phyloP scores from a whole-genome alignment of 805 yeast genomes.

The Ogataea thermomethanolica region DNA sequence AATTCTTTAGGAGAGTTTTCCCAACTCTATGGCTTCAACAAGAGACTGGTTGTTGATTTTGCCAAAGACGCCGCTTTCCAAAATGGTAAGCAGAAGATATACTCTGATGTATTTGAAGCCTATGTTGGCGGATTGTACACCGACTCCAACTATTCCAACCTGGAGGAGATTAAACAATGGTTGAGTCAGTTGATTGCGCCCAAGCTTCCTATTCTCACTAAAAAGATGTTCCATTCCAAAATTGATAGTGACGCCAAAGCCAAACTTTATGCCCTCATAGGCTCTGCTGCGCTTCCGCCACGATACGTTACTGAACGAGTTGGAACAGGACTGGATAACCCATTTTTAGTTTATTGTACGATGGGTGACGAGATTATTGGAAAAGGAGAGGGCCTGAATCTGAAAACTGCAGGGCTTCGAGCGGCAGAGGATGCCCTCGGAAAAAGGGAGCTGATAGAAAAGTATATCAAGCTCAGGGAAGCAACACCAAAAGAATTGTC shows the following conservation, averaged over 20 bases:
- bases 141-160: constrained; percentile 47
- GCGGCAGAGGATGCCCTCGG: constrained; percentile 82
- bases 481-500: constrained; percentile 41
- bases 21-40: constrained; percentile 60
- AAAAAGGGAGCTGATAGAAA: constrained; percentile 57
- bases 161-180: constrained; percentile 55
- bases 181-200: constrained; percentile 49
- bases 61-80: constrained; percentile 40
- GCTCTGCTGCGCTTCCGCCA: constrained; percentile 66
- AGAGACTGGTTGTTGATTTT: constrained; percentile 42
- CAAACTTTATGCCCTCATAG: constrained; percentile 73
- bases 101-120: constrained; percentile 92
- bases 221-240: constrained; percentile 32
- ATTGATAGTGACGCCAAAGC: constrained; percentile 70
- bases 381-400: constrained; percentile 62
- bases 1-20: constrained; percentile 70
- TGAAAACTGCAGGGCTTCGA: constrained; percentile 72
- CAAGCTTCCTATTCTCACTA: constrained; percentile 27
- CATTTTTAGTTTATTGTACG: constrained; percentile 61
- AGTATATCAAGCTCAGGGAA: constrained; percentile 57
- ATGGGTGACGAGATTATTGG: constrained; percentile 70
- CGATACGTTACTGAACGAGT: constrained; percentile 47
- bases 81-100: constrained; percentile 61
- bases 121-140: constrained; percentile 80
- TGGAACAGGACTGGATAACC: constrained; percentile 48